phyloP scores from a whole-genome alignment of 768 basidiomycete species.

The Rickenella mellea region DNA sequence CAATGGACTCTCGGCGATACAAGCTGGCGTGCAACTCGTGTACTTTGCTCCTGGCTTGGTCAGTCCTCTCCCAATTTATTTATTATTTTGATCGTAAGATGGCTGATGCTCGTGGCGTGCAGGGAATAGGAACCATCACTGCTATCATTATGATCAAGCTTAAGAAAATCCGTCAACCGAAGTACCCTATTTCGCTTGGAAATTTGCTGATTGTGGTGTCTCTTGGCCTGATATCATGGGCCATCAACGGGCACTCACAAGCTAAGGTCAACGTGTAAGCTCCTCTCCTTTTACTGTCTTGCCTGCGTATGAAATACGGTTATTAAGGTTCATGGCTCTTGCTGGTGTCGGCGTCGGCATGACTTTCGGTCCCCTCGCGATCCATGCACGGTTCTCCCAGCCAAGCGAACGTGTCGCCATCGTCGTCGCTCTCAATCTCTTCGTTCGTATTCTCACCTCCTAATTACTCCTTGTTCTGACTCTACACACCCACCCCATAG shows the following conservation, averaged over 20 bases:
- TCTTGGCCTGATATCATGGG: conserved; percentile 33
- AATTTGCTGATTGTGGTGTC: conserved; percentile 25
- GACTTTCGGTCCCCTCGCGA: conserved; percentile 24
- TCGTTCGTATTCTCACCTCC: too few species aligned
- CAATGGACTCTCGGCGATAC: conserved; percentile 26
- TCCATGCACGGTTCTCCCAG: conserved; percentile 38
- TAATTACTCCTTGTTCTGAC: too few species aligned
- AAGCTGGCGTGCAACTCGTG: conserved; percentile 38
- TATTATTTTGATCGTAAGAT: too few species aligned
- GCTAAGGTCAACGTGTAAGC: conserved; percentile 23
- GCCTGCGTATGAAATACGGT: too few species aligned
- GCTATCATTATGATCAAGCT: conserved; percentile 24
- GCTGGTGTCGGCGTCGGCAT: conserved; percentile 35
- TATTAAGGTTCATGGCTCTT: conserved; percentile 38
- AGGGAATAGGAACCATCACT: conserved; percentile 29
- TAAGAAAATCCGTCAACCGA: conserved; percentile 23
- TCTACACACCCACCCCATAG: too few species aligned
- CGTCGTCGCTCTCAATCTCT: conserved; percentile 33
- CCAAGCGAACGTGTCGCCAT: conserved; percentile 30
- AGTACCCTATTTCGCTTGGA: conserved; percentile 31
- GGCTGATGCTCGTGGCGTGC: too few species aligned
- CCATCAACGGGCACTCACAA: conserved; percentile 27
- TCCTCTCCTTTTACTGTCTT: too few species aligned
- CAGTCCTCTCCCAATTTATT: too few species aligned
- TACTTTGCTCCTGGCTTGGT: conserved; percentile 43